Evolutionary conservation across 257 asterid species (phyloP).

Genomic region (Solanum etuberosum): DNA sequence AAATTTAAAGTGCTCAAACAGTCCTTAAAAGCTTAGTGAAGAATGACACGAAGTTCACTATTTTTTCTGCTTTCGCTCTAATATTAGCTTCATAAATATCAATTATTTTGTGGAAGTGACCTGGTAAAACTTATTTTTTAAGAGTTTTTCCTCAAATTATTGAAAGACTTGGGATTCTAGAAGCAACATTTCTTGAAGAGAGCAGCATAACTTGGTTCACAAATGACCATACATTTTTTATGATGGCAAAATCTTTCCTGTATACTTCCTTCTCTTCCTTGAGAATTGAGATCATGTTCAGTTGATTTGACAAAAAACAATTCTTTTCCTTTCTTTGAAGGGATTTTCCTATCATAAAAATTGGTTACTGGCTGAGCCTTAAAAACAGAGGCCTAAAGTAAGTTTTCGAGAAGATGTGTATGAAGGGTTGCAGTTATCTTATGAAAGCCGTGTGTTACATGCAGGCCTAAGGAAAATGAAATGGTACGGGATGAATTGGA

Average conservation of each 20-base stretch:
- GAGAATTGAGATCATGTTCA: not conserved
- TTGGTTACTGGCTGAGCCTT: not conserved
- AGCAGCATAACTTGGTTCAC: not conserved
- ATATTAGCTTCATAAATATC: not conserved
- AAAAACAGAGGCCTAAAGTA: not conserved
- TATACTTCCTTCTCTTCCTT: not conserved
- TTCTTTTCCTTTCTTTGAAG: not conserved
- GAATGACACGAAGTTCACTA: not conserved
- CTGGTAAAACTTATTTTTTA: not conserved
- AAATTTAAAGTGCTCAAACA: not conserved
- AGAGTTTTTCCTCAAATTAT: not conserved
- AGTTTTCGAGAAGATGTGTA: not conserved
- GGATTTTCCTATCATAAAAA: not conserved
- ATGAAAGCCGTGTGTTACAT: not conserved
- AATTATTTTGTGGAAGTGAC: not conserved
- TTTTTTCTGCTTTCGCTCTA: not conserved
- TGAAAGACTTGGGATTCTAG: not conserved
- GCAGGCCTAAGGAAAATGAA: constrained; percentile 82
- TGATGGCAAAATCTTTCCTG: not conserved
- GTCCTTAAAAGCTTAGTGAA: not conserved
- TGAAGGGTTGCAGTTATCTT: not conserved
- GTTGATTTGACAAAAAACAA: not conserved
- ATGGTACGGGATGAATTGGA: constrained; percentile 56
- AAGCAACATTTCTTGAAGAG: not conserved
- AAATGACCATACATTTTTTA: not conserved